Base-by-base conservation (phyloP, 495 filamentous ascomycete species). In the Lineolata rhizophorae region DNA sequence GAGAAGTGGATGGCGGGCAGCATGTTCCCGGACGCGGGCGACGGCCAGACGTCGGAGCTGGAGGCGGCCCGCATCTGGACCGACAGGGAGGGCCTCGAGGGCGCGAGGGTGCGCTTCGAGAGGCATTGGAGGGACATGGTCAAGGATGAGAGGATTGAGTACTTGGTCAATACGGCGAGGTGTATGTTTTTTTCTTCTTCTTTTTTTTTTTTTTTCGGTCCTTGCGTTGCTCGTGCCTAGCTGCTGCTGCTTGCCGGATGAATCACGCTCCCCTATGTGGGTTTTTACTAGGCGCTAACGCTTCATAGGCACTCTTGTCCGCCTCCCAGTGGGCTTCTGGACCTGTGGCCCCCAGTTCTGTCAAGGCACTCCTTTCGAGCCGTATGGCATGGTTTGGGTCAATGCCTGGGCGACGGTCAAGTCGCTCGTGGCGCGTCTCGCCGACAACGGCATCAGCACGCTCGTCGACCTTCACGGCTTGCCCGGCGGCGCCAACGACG, bases 291-390 rank as follows among this genome's bases (percentile, higher is more conserved):
- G n/a, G n/a, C n/a, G n/a, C n/a, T n/a, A n/a, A n/a, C n/a, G n/a
- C n/a, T n/a, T n/a, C n/a, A n/a, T n/a, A 53, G 50, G 54, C 37
- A 69, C 62, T 4, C 54, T 54, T n/a, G 50, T 69, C 30, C 57
- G 65, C 11, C 45, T 72, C 1, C 65, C 67, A 2, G 55, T 72
- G 20, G 64, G 65, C 4, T 66, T 59, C 42, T 69, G 56, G 36
- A 63, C 57, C 2, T 53, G 70, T 9, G 61, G 58, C 0, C 53
- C 55, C 0, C 29, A 41, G 11, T 68, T 56, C 41, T 57, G 52
- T 36, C 19, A 44, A 4, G 51, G 49, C n/a, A 70, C 64, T 1
- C 46, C 53, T 6, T 71, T 68, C 38, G 54, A 54, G 18, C 34
- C 45, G 0, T 44, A 51, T 8, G 35, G 47, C 1, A 25, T 39